Evolutionary conservation across 441 rosid genomes (phyloP).

Genomic region (Flueggea neowawraea): DNA sequence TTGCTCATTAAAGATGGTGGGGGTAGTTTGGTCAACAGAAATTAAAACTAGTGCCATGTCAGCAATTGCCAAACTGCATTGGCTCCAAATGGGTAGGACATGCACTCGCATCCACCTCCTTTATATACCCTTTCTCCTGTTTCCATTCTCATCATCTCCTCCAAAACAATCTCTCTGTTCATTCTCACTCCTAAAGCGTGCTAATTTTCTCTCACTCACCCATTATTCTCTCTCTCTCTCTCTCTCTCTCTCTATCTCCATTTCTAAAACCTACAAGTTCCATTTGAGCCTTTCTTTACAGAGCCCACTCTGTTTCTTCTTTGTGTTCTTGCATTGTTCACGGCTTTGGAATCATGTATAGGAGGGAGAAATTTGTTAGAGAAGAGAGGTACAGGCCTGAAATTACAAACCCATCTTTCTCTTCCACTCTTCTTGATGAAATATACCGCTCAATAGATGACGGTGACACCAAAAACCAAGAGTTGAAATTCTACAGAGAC

Average conservation of each 20-base stretch:
- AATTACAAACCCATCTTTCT: slow-evolving; percentile 67
- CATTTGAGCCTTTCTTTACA: not conserved
- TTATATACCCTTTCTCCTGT: slow-evolving; percentile 24
- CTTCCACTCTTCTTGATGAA: slow-evolving; percentile 82
- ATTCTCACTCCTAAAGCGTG: no score
- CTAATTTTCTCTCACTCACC: slow-evolving; percentile 10
- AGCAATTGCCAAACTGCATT: slow-evolving; percentile 27
- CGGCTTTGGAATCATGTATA: slow-evolving; percentile 27
- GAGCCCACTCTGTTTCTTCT: not conserved
- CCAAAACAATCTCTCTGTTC: slow-evolving; percentile 5
- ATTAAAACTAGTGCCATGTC: slow-evolving; percentile 19
- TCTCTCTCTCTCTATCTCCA: slow-evolving; percentile 1
- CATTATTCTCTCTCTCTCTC: no score
- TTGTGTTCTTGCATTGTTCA: slow-evolving; percentile 13
- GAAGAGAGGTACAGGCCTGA: slow-evolving; percentile 24
- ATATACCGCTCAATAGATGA: slow-evolving; percentile 80
- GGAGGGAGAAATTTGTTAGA: slow-evolving; percentile 30
- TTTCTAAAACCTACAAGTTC: not conserved
- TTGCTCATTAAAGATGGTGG: not conserved
- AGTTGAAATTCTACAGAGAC: slow-evolving; percentile 38
- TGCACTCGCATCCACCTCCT: slow-evolving; percentile 29
- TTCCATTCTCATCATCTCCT: slow-evolving; percentile 14
- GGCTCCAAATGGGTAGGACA: slow-evolving; percentile 24
- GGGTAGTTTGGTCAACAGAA: not conserved
- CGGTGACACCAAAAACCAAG: slow-evolving; percentile 27